phyloP scores from a whole-genome alignment of 2,329 filamentous ascomycete genomes.

The Xylaria arbuscula region DNA sequence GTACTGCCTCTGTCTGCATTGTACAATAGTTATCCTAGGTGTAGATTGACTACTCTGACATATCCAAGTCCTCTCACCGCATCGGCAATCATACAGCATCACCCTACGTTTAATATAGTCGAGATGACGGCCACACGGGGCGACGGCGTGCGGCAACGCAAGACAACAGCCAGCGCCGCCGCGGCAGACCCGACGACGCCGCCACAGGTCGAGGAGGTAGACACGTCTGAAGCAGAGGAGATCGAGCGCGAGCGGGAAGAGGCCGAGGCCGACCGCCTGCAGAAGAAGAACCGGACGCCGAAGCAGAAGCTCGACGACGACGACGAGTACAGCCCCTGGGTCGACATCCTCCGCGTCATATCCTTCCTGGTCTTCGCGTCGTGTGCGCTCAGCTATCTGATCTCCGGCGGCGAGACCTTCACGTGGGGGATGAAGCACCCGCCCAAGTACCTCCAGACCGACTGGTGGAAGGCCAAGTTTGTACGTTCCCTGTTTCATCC shows the following conservation, averaged over 20 bases:
- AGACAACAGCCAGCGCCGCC: constrained; percentile 47
- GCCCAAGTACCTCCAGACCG: constrained; percentile 69
- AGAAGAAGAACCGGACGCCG: constrained; percentile 46
- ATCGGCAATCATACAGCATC: background rate
- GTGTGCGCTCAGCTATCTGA: constrained; percentile 78
- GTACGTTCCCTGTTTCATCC: constrained; percentile 57
- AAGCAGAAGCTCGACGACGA: constrained; percentile 67
- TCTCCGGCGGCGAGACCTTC: constrained; percentile 75
- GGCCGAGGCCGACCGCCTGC: constrained; percentile 32
- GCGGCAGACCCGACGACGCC: constrained; percentile 33
- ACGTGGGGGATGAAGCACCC: constrained; percentile 73
- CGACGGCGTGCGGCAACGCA: constrained; percentile 58
- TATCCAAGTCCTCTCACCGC: background rate
- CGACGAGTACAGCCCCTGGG: constrained; percentile 57
- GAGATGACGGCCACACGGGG: constrained; percentile 43
- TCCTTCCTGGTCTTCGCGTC: constrained; percentile 74
- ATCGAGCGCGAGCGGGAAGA: constrained; percentile 41
- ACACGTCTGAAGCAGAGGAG: constrained; percentile 46
- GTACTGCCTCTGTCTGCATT: background rate
- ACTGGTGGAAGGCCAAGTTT: constrained; percentile 69
- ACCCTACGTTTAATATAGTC: background rate
- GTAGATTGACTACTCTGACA: background rate
- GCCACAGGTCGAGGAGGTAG: constrained; percentile 47
- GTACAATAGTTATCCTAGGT: background rate
- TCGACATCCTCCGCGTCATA: constrained; percentile 77